Evolutionary conservation across 306 rosid species (phyloP).

Genomic region (Dryas alaskensis): DNA sequence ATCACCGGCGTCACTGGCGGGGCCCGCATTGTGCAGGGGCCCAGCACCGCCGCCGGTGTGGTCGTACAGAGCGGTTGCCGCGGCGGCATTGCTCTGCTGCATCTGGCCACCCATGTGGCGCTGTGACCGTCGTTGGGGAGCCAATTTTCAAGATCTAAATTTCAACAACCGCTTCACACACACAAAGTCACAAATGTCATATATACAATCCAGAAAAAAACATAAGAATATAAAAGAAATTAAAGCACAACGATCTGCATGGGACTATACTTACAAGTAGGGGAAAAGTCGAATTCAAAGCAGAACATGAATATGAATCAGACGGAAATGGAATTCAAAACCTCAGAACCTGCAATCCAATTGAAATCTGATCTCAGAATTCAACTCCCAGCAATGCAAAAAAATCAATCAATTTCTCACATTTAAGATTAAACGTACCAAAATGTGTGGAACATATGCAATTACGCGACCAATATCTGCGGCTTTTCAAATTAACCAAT

Average conservation of each 20-base stretch:
- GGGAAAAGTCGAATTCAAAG: slow-evolving; percentile 53
- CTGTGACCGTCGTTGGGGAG: slow-evolving; percentile 98
- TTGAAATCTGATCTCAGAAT: slow-evolving; percentile 17
- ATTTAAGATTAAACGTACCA: slow-evolving; percentile 19
- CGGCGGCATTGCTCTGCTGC: slow-evolving; percentile 98
- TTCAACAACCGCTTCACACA: slow-evolving; percentile 49
- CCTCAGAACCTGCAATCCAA: slow-evolving; percentile 36
- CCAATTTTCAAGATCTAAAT: slow-evolving; percentile 93
- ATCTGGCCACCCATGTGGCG: slow-evolving; percentile 99
- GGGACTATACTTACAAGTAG: slow-evolving; percentile 51
- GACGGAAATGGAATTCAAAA: slow-evolving; percentile 33
- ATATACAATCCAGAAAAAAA: slow-evolving; percentile 7
- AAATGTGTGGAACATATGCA: neutral
- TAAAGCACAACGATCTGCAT: neutral
- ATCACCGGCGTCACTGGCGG: slow-evolving; percentile 78
- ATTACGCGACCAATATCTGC: slow-evolving; percentile 35
- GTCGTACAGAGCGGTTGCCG: slow-evolving; percentile 81
- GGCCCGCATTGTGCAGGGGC: slow-evolving; percentile 67
- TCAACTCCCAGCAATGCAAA: slow-evolving; percentile 10
- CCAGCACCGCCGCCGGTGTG: slow-evolving; percentile 59
- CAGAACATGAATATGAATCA: slow-evolving; percentile 58
- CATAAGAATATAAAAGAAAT: slow-evolving; percentile 2
- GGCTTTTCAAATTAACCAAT: slow-evolving; percentile 5
- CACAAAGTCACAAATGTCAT: slow-evolving; percentile 5
- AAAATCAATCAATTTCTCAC: slow-evolving; percentile 4